Base-by-base conservation (phyloP, 768 basidiomycete species). In the Pleurotus pulmonarius region DNA sequence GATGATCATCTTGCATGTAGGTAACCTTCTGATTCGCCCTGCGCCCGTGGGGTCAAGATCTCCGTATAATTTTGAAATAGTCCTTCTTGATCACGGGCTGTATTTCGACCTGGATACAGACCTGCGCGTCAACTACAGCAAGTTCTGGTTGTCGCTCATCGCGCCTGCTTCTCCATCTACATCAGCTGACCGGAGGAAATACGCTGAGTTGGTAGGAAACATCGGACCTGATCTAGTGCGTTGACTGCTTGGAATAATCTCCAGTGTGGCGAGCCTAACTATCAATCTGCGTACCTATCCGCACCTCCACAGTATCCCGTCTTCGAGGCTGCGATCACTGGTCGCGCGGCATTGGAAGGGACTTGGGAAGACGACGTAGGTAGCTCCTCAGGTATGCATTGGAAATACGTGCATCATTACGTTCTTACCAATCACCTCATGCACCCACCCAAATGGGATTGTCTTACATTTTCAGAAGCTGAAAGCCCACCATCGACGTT, bases 31-130 rank as follows among this genome's bases (percentile, higher is more conserved):
- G 25, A 97, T 99, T 46, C 85, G 97, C 55, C 85, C 89, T 1
- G 82, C 88, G 5, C 79, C 81, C 5, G 60, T 65, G 13, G 61
- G 59, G 3, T 89, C 92, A 1, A 80, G 75, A 56, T 93, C 92
- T 7, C 91, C 92, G 0, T 91, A 91, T 72, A 98, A 98, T 67
- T 98, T 98, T 63, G 97, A 99, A 66, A 90, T 98, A 49, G 94
- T 92, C 22, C 79, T 98, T 1, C 76, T 99, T 58, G 97, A 99
- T 65, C 95, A 98, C 61, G 96, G 92, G 3, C 74, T 94, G 15
- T 96, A 98, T 70, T 98, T 98, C 62, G 94, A 97, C 65, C 76
- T 99, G 3, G 87, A 92, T 55, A 73, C 83, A 16, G 77, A 86
- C 41, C 74, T 98, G 4, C 85, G 95, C 20, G 78, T 91, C 49